A percentile compares a stretch with the other conserved stretches of the same genome.
These are phyloP conservation scores for Emergomyces pasteurianus DNA, from an alignment of 2,329 filamentous ascomycete genomes.

Conservation along the genomic window DNA sequence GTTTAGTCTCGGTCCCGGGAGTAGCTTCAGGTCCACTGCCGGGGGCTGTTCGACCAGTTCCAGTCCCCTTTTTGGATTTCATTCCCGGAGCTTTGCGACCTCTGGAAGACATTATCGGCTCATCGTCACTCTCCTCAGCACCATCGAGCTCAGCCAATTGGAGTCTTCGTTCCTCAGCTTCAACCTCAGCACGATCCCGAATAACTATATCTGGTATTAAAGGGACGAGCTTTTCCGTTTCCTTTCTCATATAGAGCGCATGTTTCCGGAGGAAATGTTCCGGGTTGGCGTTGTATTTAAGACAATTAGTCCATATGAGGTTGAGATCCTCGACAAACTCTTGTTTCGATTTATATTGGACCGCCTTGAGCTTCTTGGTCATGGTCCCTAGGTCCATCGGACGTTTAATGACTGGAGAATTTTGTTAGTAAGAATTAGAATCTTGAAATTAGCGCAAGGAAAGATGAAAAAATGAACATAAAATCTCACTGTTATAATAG, in stretches of 20 bases:
- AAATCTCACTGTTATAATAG: slow-evolving; percentile 70
- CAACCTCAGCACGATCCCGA: slow-evolving; percentile 82
- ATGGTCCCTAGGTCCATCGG: slow-evolving; percentile 97
- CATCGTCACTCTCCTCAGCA: slow-evolving; percentile 87
- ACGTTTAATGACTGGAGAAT: slow-evolving; percentile 67
- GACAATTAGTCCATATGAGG: slow-evolving; percentile 92
- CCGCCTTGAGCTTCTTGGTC: slow-evolving; percentile 88
- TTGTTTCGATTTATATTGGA: slow-evolving; percentile 75
- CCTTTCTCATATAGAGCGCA: slow-evolving; percentile 91
- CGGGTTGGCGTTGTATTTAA: slow-evolving; percentile 88
- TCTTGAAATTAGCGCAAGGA: not conserved
- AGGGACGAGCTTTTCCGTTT: slow-evolving; percentile 91
- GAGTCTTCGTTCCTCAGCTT: slow-evolving; percentile 70
- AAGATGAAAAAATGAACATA: not conserved
- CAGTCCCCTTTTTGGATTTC: slow-evolving; percentile 58
- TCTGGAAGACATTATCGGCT: slow-evolving; percentile 95
- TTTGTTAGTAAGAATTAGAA: slow-evolving; percentile 3
- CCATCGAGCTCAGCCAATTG: slow-evolving; percentile 72
- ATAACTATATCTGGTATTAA: slow-evolving; percentile 89
- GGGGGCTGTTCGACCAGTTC: slow-evolving; percentile 52
- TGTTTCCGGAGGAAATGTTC: slow-evolving; percentile 81
- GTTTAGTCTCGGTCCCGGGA: slow-evolving; percentile 38
- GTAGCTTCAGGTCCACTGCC: slow-evolving; percentile 67
- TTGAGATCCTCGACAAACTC: slow-evolving; percentile 92
- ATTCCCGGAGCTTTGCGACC: slow-evolving; percentile 76